These are phyloP conservation scores for Colletotrichum limetticola DNA, from an alignment of 2,329 filamentous ascomycete species.

Conservation along the genomic window DNA sequence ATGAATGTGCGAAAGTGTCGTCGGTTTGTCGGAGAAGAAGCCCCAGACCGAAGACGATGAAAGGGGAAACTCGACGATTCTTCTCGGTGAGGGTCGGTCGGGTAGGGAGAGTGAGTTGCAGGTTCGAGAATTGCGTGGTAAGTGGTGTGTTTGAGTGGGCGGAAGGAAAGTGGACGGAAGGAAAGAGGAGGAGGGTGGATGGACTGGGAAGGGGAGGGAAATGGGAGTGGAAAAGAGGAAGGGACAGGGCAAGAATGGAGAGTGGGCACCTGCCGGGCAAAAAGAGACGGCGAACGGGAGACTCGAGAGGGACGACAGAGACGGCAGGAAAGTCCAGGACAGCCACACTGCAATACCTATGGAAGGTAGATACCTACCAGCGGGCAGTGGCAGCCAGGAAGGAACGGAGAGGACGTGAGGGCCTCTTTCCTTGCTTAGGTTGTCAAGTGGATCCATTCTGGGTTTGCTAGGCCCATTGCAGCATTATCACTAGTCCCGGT, in stretches of 20 bases:
- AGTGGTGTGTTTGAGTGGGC: not conserved
- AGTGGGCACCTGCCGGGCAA: not conserved
- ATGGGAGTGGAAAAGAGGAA: not conserved
- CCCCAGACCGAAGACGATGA: not conserved
- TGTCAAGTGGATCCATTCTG: not conserved
- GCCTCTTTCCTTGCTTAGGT: not conserved
- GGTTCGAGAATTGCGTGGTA: not conserved
- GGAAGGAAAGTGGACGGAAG: not conserved
- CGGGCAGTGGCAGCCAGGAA: not conserved
- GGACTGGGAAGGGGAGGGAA: not conserved
- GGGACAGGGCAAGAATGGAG: slow-evolving; percentile 9
- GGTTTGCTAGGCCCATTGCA: not conserved
- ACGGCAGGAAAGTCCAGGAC: not conserved
- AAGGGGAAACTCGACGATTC: not conserved
- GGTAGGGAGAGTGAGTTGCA: not conserved
- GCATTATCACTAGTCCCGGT: not conserved
- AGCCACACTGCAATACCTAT: not conserved
- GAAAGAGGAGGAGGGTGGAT: not conserved
- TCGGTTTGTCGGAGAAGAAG: not conserved
- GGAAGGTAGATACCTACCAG: not conserved
- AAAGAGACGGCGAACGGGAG: slow-evolving; percentile 6
- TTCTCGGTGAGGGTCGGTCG: slow-evolving; percentile 32
- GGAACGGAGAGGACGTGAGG: not conserved
- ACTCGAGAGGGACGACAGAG: not conserved
- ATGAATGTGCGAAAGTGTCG: not conserved